Base-by-base conservation (phyloP, 2,329 filamentous ascomycete species). In the Alternaria sp. region DNA sequence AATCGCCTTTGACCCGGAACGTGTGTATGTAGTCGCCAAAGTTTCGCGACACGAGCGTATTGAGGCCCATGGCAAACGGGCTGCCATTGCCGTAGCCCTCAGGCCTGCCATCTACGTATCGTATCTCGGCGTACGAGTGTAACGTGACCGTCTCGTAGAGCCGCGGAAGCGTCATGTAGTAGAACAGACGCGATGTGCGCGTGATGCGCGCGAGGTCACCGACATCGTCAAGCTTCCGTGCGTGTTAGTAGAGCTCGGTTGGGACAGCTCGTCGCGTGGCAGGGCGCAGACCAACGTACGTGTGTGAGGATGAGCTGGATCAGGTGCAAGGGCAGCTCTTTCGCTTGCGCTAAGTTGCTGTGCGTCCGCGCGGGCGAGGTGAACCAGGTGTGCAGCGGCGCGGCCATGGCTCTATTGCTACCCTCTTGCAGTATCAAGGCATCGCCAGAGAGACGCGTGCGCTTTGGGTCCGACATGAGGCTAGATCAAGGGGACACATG, bases 81-180 rank as follows among this genome's bases (percentile, higher is more conserved):
- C 86, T 89, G 2, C 86, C 87, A 57, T 84, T 84, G n/a, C 88
- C 88, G 74, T 85, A 87, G 11, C 88, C 88, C 72, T 89, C 86
- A 0, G 87, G 86, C 45, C 83, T 73, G 54, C 87, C 86, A 68
- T 86, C 82, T 63, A 84, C 80, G 72, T 88, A 89, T 53, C 87
- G 85, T 26, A 89, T 86, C 43, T 85, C 84, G 53, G 84, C 80
- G 73, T 90, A 88, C 8, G 87, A 88, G 57, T 82, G 85, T 32
- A 90, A 79, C 6, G 82, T 85, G 57, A 90, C 83, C 32, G 80
- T 77, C 73, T 83, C 82, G 77, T 89, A 90, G 44, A 90, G 83
- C 60, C 86, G 86, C 19, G 88, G 88, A 3, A 89, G 80, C 32
- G 86, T 83, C 86, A 90, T 89, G 79, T 90, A 90, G 68, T 89